These are phyloP conservation scores for Berberis vulgaris DNA, from an alignment of 164 flowering plant species.

Conservation along the genomic window DNA sequence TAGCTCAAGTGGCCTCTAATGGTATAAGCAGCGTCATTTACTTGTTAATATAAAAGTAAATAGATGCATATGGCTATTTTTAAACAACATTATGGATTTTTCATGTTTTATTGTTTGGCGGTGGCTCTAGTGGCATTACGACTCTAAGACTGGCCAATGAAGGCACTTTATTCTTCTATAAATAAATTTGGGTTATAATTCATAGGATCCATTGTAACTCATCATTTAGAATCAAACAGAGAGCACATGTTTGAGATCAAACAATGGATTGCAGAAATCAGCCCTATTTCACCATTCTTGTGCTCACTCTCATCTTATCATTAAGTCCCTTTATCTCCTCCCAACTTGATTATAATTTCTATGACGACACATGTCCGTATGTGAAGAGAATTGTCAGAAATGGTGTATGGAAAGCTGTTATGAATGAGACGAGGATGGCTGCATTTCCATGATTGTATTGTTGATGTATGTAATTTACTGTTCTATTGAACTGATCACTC, in stretches of 20 bases:
- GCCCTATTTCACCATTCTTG: slow-evolving; percentile 7
- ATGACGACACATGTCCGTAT: slow-evolving; percentile 49
- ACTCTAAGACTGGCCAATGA: no score
- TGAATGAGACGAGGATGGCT: slow-evolving; percentile 64
- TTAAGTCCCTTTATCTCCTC: slow-evolving; percentile 11
- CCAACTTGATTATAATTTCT: slow-evolving; percentile 46
- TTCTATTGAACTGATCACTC: background rate
- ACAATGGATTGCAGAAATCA: background rate
- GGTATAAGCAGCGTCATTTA: no score
- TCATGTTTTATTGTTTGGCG: no score
- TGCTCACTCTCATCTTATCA: slow-evolving; percentile 10
- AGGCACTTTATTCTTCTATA: no score
- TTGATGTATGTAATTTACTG: slow-evolving; percentile 34
- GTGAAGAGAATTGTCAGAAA: slow-evolving; percentile 38
- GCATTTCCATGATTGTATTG: slow-evolving; percentile 77
- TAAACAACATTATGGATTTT: no score
- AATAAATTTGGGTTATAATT: no score
- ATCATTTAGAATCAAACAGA: no score
- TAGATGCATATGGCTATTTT: no score
- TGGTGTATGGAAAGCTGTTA: slow-evolving; percentile 47
- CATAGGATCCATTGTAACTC: no score
- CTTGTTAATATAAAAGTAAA: no score
- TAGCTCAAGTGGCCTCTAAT: no score
- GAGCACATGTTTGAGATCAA: background rate
- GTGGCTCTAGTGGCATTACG: no score